Percentiles rank a stretch among this genome's conserved stretches.
These are phyloP conservation scores for Lentinus brumalis DNA, from an alignment of 768 basidiomycete genomes.

Conservation along the genomic window DNA sequence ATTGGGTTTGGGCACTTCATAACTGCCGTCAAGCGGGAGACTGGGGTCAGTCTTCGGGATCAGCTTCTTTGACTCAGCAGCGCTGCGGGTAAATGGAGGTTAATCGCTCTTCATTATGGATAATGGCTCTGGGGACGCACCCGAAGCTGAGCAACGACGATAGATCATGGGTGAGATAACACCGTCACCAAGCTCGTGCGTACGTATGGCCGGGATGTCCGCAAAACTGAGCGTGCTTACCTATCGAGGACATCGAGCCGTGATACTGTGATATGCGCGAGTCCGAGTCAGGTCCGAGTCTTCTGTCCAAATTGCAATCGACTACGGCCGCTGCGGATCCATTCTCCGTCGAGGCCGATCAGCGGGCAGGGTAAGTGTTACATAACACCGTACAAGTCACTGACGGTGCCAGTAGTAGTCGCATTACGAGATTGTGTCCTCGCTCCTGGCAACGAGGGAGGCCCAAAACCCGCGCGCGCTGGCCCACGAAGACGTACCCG, in stretches of 20 bases:
- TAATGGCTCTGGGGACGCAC: not conserved
- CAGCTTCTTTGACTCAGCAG: slow-evolving; percentile 2
- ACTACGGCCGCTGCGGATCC: not conserved
- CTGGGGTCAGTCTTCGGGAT: not conserved
- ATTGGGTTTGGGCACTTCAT: slow-evolving; percentile 5
- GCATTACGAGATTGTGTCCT: not conserved
- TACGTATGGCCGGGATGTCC: not conserved
- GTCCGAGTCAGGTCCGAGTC: too few relatives aligned
- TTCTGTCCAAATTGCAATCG: too few relatives aligned
- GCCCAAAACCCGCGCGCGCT: not conserved
- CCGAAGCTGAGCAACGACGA: not conserved
- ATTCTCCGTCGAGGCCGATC: not conserved
- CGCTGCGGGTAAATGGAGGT: not conserved
- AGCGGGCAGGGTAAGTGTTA: not conserved
- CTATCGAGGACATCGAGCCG: too few relatives aligned
- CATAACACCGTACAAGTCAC: slow-evolving; percentile 1
- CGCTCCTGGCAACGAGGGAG: not conserved
- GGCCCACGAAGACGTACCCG: not conserved
- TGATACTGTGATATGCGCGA: too few relatives aligned
- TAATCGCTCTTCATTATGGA: not conserved
- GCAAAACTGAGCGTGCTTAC: not conserved
- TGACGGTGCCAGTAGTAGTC: not conserved
- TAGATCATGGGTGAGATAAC: not conserved
- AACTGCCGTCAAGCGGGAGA: slow-evolving; percentile 7
- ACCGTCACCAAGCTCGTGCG: too few relatives aligned